These are phyloP conservation scores for Fusarium keratoplasticum DNA, from an alignment of 2,329 filamentous ascomycete genomes.

Conservation along the genomic window DNA sequence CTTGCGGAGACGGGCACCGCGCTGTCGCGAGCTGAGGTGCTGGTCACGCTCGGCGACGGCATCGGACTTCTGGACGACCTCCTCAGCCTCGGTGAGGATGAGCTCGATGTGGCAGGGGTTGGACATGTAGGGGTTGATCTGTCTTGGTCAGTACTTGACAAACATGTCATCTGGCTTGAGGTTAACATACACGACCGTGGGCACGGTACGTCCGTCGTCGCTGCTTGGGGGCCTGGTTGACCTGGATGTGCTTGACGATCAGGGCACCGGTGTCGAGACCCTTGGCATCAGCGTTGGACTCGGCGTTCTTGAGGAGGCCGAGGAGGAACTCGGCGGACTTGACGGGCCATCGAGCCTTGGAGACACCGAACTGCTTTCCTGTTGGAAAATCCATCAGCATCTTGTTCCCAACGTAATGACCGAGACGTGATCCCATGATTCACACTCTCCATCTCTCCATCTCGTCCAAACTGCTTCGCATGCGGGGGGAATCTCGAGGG, in stretches of 20 bases:
- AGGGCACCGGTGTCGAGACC: conserved; percentile 97
- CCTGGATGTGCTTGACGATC: conserved; percentile 99
- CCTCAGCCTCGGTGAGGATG: conserved; percentile 97
- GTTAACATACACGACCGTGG: conserved; percentile 93
- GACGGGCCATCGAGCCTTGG: conserved; percentile 97
- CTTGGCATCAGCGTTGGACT: conserved; percentile 97
- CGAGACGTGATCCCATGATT: conserved; percentile 6
- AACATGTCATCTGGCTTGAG: neutral
- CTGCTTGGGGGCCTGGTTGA: conserved; percentile 99
- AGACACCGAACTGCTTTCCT: conserved; percentile 99
- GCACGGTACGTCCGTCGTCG: conserved; percentile 99
- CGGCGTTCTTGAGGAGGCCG: conserved; percentile 96
- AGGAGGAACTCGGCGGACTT: conserved; percentile 99
- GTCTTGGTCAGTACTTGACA: conserved; percentile 11
- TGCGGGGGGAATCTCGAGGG: neutral
- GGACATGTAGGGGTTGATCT: conserved; percentile 99
- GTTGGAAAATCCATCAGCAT: conserved; percentile 46
- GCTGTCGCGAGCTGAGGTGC: conserved; percentile 92
- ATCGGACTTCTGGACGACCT: conserved; percentile 93
- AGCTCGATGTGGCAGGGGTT: conserved; percentile 99
- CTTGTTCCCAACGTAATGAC: neutral
- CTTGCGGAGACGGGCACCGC: conserved; percentile 75
- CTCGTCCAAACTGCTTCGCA: conserved; percentile 17
- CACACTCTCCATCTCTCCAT: conserved; percentile 9
- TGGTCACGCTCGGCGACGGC: conserved; percentile 77